Evolutionary conservation across 768 basidiomycete species (phyloP), one percentile per base, ranked within the genome.

Genomic region (Podaxis mareebaensis): DNA sequence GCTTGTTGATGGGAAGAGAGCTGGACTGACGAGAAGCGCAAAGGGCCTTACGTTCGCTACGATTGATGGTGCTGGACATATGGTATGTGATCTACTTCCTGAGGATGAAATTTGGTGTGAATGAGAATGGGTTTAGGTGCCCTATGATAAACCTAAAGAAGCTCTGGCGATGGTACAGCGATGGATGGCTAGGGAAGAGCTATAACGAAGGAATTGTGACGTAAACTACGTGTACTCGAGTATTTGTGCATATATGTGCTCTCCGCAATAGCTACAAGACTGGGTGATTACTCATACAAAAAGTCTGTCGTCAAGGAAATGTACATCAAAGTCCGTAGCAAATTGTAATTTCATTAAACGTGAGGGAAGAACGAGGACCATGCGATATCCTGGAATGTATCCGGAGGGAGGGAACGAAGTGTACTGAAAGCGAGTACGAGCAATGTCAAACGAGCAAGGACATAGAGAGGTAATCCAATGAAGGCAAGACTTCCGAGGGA

Each of bases 51-150:
- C 87, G 36, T 90, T 86, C 70, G 84, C 83, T 15, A 89, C 85
- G 1, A 75, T 91, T 28, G 74, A 80, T 53, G 88, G 82, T 3
- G 91, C 89, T 26, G 91, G 91, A 10, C 91, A 92, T 77, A 88
- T 86, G 84, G 83, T 84, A 70, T 65, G 81, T 75, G 3, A 20
- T 36, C 42, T 46, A 20, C 22, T 5, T 26, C 3, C 4, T 39
- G 5, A 8, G 39, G 20, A 40, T 30, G 26, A 13, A 12, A 6
- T 40, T 39, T 52, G 20, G 39, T 11, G 3, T 12, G 6, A 28
- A 6, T 13, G 33, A n/a, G 17, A n/a, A 17, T 49, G n/a, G 3
- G 8, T 12, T 30, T 36, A 65, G 64, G 64, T 58, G 3, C 64
- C 64, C 7, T 60, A 57, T 46, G 60, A 65, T 58, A 65, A 65